Evolutionary conservation across 257 asterid genomes (phyloP).

Genomic region (Solanum arcanum): DNA sequence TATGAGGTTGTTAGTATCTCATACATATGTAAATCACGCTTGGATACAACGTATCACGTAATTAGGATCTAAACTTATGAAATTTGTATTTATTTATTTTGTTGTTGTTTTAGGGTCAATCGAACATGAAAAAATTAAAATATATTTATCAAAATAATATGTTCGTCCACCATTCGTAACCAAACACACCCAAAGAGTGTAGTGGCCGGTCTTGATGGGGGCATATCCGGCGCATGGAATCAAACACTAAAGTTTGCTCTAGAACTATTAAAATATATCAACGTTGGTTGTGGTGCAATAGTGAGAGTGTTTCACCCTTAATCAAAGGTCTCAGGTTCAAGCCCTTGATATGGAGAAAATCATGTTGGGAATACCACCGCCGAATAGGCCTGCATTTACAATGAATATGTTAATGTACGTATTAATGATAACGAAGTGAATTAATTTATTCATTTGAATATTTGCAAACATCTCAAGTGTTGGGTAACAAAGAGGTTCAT

Average conservation of each 20-base stretch:
- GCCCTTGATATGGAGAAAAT: rapidly evolving
- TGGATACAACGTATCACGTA: neutral
- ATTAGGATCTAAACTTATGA: neutral
- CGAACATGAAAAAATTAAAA: neutral
- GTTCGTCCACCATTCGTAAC: neutral
- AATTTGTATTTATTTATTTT: too few species aligned
- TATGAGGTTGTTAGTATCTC: neutral
- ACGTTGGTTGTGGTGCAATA: neutral
- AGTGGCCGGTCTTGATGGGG: neutral
- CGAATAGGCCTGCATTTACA: neutral
- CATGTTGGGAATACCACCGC: neutral
- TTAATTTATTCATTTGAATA: neutral
- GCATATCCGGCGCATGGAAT: neutral
- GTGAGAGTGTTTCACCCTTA: neutral
- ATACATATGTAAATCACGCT: too few species aligned
- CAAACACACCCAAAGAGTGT: neutral
- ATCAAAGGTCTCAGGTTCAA: rapidly evolving
- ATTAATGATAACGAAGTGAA: neutral
- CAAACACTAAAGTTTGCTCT: neutral
- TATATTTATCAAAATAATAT: too few species aligned
- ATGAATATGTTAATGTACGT: neutral
- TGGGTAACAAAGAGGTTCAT: neutral
- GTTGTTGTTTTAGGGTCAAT: rapidly evolving
- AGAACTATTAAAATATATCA: neutral
- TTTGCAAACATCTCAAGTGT: neutral